Base-by-base conservation (phyloP, 495 filamentous ascomycete species). In the Daldinia childiae region DNA sequence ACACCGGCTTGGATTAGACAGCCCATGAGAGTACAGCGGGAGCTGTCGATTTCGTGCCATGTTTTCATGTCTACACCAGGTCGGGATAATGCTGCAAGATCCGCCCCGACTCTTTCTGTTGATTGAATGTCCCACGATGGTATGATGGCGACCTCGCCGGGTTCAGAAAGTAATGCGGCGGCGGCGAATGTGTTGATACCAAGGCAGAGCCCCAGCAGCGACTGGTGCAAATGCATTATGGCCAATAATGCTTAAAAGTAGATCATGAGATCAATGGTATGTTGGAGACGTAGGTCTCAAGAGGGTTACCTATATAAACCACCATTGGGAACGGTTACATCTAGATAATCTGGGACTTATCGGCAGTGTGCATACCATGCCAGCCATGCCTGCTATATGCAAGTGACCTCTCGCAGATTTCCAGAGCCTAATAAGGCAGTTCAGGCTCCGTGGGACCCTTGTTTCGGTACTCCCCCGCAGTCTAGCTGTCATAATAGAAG, bases 121-220 rank as follows among this genome's bases (percentile, higher is more conserved):
- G 87, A 88, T 66, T 87, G 83, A 21, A 91, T 72, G 60, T 86
- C 78, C 89, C 89, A 90, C 55, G 79, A 78, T 19, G 86, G 84
- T 29, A 91, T 83, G 14, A 79, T 69, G 1, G 80, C 77, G 4
- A 64, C 67, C n/a, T 87, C 77, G 19, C 86, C 82, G 3, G 79
- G 65, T 9, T 72, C 74, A 11, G 76, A 76, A 30, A 79, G 62
- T 26, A 82, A 51, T 14, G 73, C 41, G 36, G 67, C 63, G 17
- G 71, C 59, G 9, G 65, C 21, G 29, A 70, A 24, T 5, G 58
- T 26, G 34, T 73, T 41, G 45, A 65, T 57, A 36, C 68, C 62
- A 4, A 77, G 39, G 50, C 62, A 66, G 11, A 76, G 56, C 48
- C 58, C 62, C n/a, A 76, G 43, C 57, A 76, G 29, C 63, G 24